Base-by-base conservation (phyloP, 495 filamentous ascomycete species). In the Neurospora sp. region DNA sequence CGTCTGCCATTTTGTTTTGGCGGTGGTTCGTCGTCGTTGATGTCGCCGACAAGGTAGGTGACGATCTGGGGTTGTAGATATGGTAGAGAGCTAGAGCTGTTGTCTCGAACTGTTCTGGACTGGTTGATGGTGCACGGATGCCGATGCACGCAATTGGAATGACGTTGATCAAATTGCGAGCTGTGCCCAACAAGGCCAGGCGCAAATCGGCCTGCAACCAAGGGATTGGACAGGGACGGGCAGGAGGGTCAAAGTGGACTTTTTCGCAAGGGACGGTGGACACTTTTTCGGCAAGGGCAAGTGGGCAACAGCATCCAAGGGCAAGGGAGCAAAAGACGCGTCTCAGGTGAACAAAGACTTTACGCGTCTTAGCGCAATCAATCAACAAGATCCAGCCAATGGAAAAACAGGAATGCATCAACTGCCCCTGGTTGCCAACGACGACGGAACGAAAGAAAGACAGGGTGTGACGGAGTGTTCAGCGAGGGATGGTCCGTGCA, bases 1-100 rank as follows among this genome's bases (percentile, higher is more conserved):
- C 27, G 74, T 78, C 75, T 40, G 76, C 65, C 79, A 80, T 79
- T 35, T 40, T 35, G 1, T 45, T 44, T 59, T 14, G 38, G 8
- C 22, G 53, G n/a, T 16, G 31, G 14, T 44, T 40, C n/a, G 69
- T 27, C 27, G 42, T 41, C 69, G 74, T 22, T 17, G 31, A 20
- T 1, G 61, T 40, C 38, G 40, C 17, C 14, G 45, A 70, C 45
- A 40, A 37, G 53, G 22, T 31, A 12, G 69, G 8, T 71, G 41
- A 69, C 22, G 8, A 35, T 70, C 14, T 4, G 40, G 31, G 16
- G 39, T 31, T 31, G 27, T 31, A 31, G 27, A 31, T 17, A 27
- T 16, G 4, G 41, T 44, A 45, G 17, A 65, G 40, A 42, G 17
- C 31, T 22, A 14, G 17, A 27, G 9, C 22, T 41, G 42, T 41